Evolutionary conservation across 345 rosid species (phyloP), one percentile per base, ranked within the genome.

Genomic region (Carallia pectinifolia): DNA sequence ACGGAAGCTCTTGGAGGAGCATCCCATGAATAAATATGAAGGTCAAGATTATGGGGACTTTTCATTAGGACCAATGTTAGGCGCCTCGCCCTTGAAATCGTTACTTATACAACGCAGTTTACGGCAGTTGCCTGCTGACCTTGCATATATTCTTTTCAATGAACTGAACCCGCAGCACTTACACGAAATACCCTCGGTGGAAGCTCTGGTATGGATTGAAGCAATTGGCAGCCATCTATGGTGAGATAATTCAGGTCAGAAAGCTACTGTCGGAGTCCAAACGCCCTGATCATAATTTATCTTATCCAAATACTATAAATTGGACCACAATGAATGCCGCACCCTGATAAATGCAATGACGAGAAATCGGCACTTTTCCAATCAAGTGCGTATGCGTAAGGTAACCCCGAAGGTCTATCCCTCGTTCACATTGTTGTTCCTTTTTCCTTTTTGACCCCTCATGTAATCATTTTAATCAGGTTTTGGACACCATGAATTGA

Each of bases 301-400:
- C 23, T 23, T 67, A 37, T 39, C 53, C 18, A 58, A 67, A 16
- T 67, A 62, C 62, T 67, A 9, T 34, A 67, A 39, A 50, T 61
- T 67, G 58, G 71, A 61, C 56, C 62, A 55, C 12, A 67, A 55
- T 27, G 62, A 40, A 55, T 50, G 71, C 27, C 15, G n/a, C 8
- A 27, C 12, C 15, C 13, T 12, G 2, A 36, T 53, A 27, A 54
- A 39, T 27, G 8, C 38, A 55, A 55, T 67, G 30, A 12, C 55
- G 17, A 39, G 39, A 56, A 67, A 52, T 62, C 63, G 30, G 47
- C 69, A 53, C 48, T 66, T 31, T 34, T 17, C 53, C 6, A 5
- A 40, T 33, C 18, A n/a, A 31, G 53, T 29, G 52, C 69, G 31
- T 23, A 0, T 23, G 23, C 23, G 23, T 23, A 23, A 23, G 23